Evolutionary conservation across 768 basidiomycete genomes (phyloP), one percentile per base, ranked within the genome.

Genomic region (Sutorius australiensis): DNA sequence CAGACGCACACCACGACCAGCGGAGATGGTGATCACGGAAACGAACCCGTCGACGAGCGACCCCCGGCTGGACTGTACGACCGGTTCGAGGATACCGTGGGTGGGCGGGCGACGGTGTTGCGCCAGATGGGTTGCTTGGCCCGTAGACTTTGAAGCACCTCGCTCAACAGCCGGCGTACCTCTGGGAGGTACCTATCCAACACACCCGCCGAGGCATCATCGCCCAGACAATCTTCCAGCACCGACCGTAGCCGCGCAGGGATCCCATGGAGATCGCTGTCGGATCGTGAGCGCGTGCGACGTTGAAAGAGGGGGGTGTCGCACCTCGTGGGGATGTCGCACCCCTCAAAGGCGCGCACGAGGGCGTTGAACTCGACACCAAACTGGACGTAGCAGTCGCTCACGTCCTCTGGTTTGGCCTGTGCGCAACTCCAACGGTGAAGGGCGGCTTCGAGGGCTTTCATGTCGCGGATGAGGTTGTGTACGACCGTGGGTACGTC

Each of bases 281-380:
- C 34, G 16, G 24, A 24, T n/a, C 24, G 34, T 46, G 33, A 36
- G 5, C 46, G n/a, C 27, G 33, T 27, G 16, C 4, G n/a, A 11
- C 24, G n/a, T 5, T 2, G 14, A 10, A 6, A 9, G 31, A 16
- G 47, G 46, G 30, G 30, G 42, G 14, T 3, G 48, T 39, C 83
- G 65, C 58, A 92, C 95, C 78, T 84, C 61, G 94, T 81, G 55
- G 86, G 80, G 56, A 98, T 90, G 37, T 80, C 77, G 59, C 86
- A 81, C 32, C 76, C 73, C 10, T 80, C 77, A 64, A 98, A 97
- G 0, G 92, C 89, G 36, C 72, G 76, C 19, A 91, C 80, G 38
- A 86, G 86, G 3, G 78, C 71, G 68, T 94, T 93, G 75, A 97
- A 95, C 60, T 94, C 87, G 63, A 88, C 87, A 40, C 92, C 93